Base-by-base conservation (phyloP, 2,329 filamentous ascomycete genomes). In the Colletotrichum salicis region DNA sequence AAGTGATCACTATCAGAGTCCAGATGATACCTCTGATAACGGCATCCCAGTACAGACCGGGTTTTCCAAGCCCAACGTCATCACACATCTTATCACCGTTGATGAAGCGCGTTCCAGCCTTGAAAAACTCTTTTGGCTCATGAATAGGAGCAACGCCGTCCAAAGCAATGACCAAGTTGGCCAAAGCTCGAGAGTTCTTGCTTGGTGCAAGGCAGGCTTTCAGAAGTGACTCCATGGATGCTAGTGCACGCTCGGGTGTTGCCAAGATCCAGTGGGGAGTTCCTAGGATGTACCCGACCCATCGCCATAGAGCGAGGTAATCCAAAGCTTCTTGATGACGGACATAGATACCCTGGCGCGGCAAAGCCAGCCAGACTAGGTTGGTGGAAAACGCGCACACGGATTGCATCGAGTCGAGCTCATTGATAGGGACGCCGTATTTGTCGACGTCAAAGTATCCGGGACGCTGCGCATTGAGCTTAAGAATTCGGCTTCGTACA, bases 391-490 rank as follows among this genome's bases (percentile, higher is more conserved):
- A 41, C 15, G 37, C 37, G 15, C 37, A 41, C 13, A 41, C 37
- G 11, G 37, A 41, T 15, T 64, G 61, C 61, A 64, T 77, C 24
- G 79, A 76, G 7, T 80, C 73, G n/a, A 80, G 54, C 31, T 54
- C 48, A n/a, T 64, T 64, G 31, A 64, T 64, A 5, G 91, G 91
- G 1, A 91, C 84, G 3, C 91, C 91, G 78, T 84, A 87, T 71
- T 86, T 82, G 55, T 87, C 82, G 4, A 89, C 79, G 64, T 90
- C 84, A 78, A 89, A 93, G 78, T 93, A 93, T 10, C 85, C 85
- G 0, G 90, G 89, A 15, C 84, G 82, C 57, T 85, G 79, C 22
- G 83, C 78, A 33, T 86, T 86, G 5, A 93, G 84, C 58, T 86
- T 87, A 5, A 41, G 5, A 10, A 41, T 41, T 41, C 37, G 37